phyloP scores from a whole-genome alignment of 2,329 filamentous ascomycete genomes.

The Beauveria pseudobassiana region DNA sequence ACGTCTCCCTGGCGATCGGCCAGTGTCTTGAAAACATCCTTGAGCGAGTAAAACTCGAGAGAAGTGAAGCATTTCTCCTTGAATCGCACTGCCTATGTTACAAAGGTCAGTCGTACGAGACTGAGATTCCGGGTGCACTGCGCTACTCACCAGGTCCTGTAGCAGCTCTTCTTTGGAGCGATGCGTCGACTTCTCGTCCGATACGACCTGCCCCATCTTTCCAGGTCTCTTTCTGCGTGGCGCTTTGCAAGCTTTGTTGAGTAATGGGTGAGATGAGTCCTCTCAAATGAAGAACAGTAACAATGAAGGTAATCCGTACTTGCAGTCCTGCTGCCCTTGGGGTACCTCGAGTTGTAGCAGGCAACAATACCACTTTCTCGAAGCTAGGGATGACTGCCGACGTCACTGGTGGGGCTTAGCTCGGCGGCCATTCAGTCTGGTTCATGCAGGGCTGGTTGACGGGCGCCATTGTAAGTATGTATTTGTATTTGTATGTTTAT shows the following conservation, averaged over 20 bases:
- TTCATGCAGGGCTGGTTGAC: background rate
- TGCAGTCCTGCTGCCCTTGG: background rate
- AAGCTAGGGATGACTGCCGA: background rate
- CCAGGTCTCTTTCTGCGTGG: background rate
- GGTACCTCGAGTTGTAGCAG: background rate
- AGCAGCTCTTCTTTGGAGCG: constrained; percentile 45
- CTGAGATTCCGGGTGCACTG: constrained; percentile 4
- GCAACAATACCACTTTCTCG: background rate
- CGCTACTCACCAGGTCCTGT: constrained; percentile 39
- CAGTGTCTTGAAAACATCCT: constrained; percentile 63
- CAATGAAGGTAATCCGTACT: background rate
- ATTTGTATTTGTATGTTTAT: too few relatives aligned
- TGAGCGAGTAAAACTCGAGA: constrained; percentile 66
- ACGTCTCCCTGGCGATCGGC: constrained; percentile 56
- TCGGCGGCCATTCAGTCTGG: background rate
- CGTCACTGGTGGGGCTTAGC: constrained; percentile 9
- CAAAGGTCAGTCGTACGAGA: background rate
- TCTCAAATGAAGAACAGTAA: background rate
- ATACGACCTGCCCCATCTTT: constrained; percentile 46
- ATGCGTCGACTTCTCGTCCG: constrained; percentile 34
- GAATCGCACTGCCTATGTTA: constrained; percentile 50
- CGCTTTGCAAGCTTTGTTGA: too few relatives aligned
- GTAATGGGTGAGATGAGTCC: too few relatives aligned
- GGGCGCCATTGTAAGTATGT: too few relatives aligned
- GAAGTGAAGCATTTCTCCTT: constrained; percentile 63